Evolutionary conservation across 495 filamentous ascomycete species (phyloP).

Genomic region (Penicillium mononematosum): DNA sequence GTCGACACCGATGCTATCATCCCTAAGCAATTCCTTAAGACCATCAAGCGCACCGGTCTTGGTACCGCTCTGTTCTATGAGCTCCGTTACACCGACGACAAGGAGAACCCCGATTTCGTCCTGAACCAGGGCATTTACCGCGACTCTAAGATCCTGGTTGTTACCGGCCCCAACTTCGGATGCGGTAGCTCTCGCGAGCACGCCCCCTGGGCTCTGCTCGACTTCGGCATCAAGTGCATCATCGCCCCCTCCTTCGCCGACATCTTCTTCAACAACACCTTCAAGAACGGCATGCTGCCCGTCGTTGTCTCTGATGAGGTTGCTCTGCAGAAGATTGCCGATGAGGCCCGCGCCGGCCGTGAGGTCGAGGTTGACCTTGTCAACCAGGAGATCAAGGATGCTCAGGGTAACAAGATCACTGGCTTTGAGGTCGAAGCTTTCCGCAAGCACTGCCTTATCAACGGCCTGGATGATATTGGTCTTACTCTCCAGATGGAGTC

Average conservation of each 20-base stretch:
- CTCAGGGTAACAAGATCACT: conserved; percentile 66
- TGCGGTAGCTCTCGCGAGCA: conserved; percentile 94
- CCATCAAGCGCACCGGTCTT: conserved; percentile 95
- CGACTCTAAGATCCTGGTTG: conserved; percentile 83
- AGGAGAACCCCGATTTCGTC: conserved; percentile 76
- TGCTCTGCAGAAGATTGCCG: conserved; percentile 67
- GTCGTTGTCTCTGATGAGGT: conserved; percentile 67
- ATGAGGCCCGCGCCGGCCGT: conserved; percentile 75
- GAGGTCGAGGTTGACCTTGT: conserved; percentile 92
- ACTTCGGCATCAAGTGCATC: conserved; percentile 93
- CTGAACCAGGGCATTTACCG: conserved; percentile 91
- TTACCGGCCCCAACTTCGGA: conserved; percentile 92
- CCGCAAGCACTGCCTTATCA: conserved; percentile 89
- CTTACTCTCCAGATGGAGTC: conserved; percentile 88
- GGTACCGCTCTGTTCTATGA: conserved; percentile 84
- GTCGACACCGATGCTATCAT: conserved; percentile 99
- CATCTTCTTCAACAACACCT: conserved; percentile 99
- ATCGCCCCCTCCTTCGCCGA: conserved; percentile 93
- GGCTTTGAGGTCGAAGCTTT: conserved; percentile 87
- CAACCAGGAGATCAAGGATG: conserved; percentile 78
- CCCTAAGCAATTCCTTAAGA: conserved; percentile 98
- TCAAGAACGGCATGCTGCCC: conserved; percentile 99
- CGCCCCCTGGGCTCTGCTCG: conserved; percentile 93
- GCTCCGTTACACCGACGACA: conserved; percentile 73
- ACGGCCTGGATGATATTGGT: conserved; percentile 95